Percentiles rank a stretch among this genome's conserved stretches.
Conservation (phyloP, 1,284 basidiomycete genomes). For the Ustilago tritici region DNA sequence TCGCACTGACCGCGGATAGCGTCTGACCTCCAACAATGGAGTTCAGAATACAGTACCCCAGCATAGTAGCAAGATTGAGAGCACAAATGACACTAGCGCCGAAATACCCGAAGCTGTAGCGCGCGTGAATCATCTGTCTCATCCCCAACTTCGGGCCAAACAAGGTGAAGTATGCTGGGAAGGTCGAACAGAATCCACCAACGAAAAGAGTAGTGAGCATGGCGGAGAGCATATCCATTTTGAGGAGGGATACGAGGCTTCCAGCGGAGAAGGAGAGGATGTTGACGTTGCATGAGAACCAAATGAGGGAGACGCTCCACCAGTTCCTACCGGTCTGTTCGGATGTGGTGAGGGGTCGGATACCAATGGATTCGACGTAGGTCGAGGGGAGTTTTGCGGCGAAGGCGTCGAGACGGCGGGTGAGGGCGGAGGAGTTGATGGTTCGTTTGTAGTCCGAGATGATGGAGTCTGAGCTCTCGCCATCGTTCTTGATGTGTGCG, state of each 20-base stretch:
- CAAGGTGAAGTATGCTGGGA: conserved; percentile 56
- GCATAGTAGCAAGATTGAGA: conserved; percentile 52
- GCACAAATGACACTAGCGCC: conserved; percentile 75
- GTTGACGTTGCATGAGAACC: conserved; percentile 66
- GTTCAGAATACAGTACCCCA: conserved; percentile 75
- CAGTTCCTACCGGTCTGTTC: conserved; percentile 65
- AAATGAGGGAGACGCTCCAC: conserved; percentile 71
- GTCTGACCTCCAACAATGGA: conserved; percentile 72
- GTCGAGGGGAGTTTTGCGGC: conserved; percentile 24
- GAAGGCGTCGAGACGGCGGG: conserved; percentile 30
- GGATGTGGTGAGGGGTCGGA: conserved; percentile 46
- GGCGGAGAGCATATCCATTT: conserved; percentile 73
- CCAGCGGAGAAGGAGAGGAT: conserved; percentile 75
- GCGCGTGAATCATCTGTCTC: conserved; percentile 74
- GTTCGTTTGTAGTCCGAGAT: conserved; percentile 36
- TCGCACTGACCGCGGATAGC: conserved; percentile 70
- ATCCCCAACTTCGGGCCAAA: conserved; percentile 77
- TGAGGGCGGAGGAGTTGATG: conserved; percentile 19
- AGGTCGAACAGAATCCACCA: conserved; percentile 67
- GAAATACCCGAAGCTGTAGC: conserved; percentile 75
- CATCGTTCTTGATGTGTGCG: background rate
- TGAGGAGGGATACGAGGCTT: conserved; percentile 74
- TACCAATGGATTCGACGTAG: conserved; percentile 52
- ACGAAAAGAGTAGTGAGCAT: conserved; percentile 70
- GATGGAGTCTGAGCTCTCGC: conserved; percentile 17